Evolutionary conservation across 768 basidiomycete genomes (phyloP).

Genomic region (Hydnomerulius pinastri): DNA sequence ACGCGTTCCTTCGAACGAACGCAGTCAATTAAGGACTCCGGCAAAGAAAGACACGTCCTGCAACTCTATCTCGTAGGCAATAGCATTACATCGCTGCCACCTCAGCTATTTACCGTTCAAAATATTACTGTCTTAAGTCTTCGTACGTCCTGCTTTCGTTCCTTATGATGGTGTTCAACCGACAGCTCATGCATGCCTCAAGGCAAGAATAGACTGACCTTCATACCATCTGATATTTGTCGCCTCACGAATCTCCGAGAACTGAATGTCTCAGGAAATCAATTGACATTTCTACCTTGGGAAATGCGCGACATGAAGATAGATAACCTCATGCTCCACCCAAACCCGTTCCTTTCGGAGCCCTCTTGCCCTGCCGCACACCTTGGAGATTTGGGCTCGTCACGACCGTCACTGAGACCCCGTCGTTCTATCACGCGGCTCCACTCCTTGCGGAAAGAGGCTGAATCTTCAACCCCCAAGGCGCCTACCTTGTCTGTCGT

Average conservation of each 20-base stretch:
- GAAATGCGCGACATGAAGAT: slow-evolving; percentile 66
- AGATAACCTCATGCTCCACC: slow-evolving; percentile 45
- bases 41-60: slow-evolving; percentile 50
- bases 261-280: slow-evolving; percentile 64
- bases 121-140: slow-evolving; percentile 64
- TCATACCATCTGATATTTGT: slow-evolving; percentile 64
- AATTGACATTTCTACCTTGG: slow-evolving; percentile 59
- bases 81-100: slow-evolving; percentile 53
- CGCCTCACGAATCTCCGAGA: slow-evolving; percentile 54
- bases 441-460: slow-evolving; percentile 9
- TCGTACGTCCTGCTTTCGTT: slow-evolving; percentile 44
- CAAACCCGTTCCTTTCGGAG: slow-evolving; percentile 58
- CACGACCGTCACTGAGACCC: slow-evolving; percentile 2
- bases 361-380: slow-evolving; percentile 27
- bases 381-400: background rate
- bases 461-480: background rate
- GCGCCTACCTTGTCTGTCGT: slow-evolving; percentile 19
- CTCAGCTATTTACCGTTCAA: slow-evolving; percentile 55
- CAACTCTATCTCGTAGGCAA: slow-evolving; percentile 61
- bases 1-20: slow-evolving; percentile 28
- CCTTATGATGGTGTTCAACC: background rate
- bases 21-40: slow-evolving; percentile 30
- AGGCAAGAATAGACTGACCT: slow-evolving; percentile 60
- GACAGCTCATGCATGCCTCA: background rate
- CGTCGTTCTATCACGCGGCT: slow-evolving; percentile 18